phyloP scores from a whole-genome alignment of 345 rosid genomes.

The Alliaria petiolata region DNA sequence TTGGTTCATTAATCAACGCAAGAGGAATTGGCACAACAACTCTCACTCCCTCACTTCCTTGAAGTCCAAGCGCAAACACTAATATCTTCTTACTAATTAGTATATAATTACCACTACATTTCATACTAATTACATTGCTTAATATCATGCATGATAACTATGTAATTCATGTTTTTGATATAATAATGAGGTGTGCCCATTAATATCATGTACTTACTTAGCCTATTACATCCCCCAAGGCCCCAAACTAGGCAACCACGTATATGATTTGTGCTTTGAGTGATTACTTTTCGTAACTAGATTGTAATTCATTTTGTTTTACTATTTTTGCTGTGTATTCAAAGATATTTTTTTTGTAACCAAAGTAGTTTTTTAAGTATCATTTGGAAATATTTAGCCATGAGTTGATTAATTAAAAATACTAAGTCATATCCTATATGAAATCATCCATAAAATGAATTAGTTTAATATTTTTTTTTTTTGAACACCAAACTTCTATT shows the following conservation, averaged over 20 bases:
- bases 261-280: background rate
- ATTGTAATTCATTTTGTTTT: conserved; percentile 1
- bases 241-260: too few species aligned
- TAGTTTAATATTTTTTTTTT: too few species aligned
- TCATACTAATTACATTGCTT: conserved; percentile 24
- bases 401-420: too few species aligned
- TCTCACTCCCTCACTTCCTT: conserved; percentile 87
- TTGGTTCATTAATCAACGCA: conserved; percentile 99
- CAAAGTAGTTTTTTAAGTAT: too few species aligned
- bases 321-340: background rate
- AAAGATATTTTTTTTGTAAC: background rate
- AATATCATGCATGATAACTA: conserved; percentile 14
- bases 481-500: too few species aligned
- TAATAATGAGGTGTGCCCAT: conserved; percentile 15
- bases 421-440: too few species aligned
- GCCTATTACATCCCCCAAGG: background rate
- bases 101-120: background rate
- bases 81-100: conserved; percentile 18
- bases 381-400: too few species aligned
- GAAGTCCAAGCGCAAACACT: conserved; percentile 89
- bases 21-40: conserved; percentile 95
- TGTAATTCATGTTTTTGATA: conserved; percentile 13
- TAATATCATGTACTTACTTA: conserved; percentile 21
- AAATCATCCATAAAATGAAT: too few species aligned
- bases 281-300: background rate